Evolutionary conservation across 2,329 filamentous ascomycete genomes (phyloP).

Genomic region (Albifimbria verrucaria): DNA sequence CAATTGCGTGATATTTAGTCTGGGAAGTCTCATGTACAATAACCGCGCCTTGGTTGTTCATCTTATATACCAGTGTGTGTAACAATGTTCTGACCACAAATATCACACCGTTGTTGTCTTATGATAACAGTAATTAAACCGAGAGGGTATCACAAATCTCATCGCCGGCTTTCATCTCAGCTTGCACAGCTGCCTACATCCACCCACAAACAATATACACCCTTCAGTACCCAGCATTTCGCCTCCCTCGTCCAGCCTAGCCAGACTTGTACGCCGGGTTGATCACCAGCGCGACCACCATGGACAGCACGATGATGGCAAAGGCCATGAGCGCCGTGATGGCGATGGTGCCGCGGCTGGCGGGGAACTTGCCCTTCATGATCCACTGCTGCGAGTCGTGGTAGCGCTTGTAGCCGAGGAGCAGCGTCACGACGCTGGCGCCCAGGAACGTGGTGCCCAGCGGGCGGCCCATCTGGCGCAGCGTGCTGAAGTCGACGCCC

Average conservation of each 20-base stretch:
- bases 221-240: conserved; percentile 9
- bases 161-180: not conserved
- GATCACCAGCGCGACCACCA: conserved; percentile 58
- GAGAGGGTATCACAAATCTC: not conserved
- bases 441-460: conserved; percentile 74
- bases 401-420: conserved; percentile 76
- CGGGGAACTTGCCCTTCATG: conserved; percentile 75
- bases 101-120: no score
- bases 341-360: conserved; percentile 71
- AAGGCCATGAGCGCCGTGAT: conserved; percentile 65
- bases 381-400: conserved; percentile 78
- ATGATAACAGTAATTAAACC: no score
- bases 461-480: conserved; percentile 67
- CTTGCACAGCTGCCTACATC: not conserved
- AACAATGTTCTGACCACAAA: no score
- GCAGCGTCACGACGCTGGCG: conserved; percentile 70
- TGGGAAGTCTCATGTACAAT: no score
- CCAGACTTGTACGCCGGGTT: conserved; percentile 35
- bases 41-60: no score
- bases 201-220: not conserved
- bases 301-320: conserved; percentile 56
- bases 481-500: conserved; percentile 30
- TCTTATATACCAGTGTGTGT: no score
- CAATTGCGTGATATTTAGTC: no score
- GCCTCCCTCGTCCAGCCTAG: conserved; percentile 9